Evolutionary conservation across 2,329 filamentous ascomycete species (phyloP).

Genomic region (Aspergillus viridinutans): DNA sequence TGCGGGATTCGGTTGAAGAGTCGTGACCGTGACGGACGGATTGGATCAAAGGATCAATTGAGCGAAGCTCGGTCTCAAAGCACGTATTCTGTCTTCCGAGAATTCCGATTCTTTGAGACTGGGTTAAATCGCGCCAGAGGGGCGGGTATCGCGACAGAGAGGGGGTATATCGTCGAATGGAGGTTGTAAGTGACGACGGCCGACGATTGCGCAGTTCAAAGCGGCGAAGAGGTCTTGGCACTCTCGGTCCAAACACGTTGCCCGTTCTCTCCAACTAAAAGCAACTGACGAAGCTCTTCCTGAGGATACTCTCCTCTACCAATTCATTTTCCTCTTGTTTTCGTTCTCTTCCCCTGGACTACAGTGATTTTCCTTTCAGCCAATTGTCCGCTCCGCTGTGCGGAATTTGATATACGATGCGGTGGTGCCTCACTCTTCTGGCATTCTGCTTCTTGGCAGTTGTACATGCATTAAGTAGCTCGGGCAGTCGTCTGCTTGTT

Average conservation of each 20-base stretch:
- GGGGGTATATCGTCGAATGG: constrained; percentile 14
- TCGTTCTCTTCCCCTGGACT: constrained; percentile 13
- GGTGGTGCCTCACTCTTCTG: constrained; percentile 67
- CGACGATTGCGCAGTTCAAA: constrained; percentile 20
- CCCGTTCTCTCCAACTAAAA: constrained; percentile 27
- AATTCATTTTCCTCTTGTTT: constrained; percentile 1
- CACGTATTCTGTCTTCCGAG: neutral
- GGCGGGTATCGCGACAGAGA: constrained; percentile 8
- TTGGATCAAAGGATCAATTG: constrained; percentile 5
- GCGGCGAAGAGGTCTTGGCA: constrained; percentile 36
- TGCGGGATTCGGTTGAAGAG: constrained; percentile 4
- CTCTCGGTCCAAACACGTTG: constrained; percentile 41
- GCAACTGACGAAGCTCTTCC: neutral
- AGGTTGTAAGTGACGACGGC: constrained; percentile 28
- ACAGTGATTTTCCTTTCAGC: constrained; percentile 10
- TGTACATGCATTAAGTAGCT: constrained; percentile 68
- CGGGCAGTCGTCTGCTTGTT: constrained; percentile 76
- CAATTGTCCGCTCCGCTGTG: constrained; percentile 27
- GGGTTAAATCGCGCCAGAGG: neutral
- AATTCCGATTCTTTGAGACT: neutral
- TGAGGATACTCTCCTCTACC: constrained; percentile 9
- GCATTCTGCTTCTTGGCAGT: constrained; percentile 55
- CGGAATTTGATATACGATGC: constrained; percentile 55
- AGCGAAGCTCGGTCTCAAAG: neutral
- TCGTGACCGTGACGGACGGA: neutral